Evolutionary conservation across 1,284 basidiomycete genomes (phyloP), one percentile per base, ranked within the genome.

Genomic region (Agaricales sp.): DNA sequence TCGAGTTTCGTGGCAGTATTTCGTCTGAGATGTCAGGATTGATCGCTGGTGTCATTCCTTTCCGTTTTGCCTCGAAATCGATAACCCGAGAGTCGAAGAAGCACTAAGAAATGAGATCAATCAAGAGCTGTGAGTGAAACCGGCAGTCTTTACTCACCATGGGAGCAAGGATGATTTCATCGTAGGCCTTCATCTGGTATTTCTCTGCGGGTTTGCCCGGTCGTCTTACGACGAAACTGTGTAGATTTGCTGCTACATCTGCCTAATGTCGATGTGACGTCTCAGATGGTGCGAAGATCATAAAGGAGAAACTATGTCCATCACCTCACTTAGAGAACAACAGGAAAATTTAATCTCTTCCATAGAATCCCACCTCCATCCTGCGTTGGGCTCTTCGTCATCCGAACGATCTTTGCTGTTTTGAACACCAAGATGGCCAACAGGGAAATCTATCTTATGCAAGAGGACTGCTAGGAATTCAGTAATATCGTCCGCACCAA

Each of bases 401-500:
- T 35, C n/a, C 11, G 30, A 35, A 35, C 30, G 95, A 58, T 96
- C 92, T 59, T 92, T 87, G 41, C 77, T 75, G 38, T 76, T 72
- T 3, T 77, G 73, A 20, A 96, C 71, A 58, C 96, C 75, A 51
- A 92, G 68, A 11, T 26, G 92, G 87, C 51, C 79, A 72, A 64
- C 97, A 97, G 1, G 96, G 59, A 98, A 95, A 47, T 80, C 77
- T 49, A 93, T 89, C 47, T 83, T 77, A 48, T 82, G 70, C 20
- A 99, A 73, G 12, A 99, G 70, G 21, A 91, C 80, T 52, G 83
- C 79, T 35, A 98, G 74, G 55, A 96, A 92, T 51, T 85, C 79
- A 0, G 94, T 95, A 56, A 99, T 83, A 65, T 97, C 94, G 62
- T 94, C 86, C 2, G 95, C 94, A 22, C 92, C 95, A 63, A 93